Evolutionary conservation across 108 stramenopile genomes (phyloP).

Genomic region (Bacterosira constricta): DNA sequence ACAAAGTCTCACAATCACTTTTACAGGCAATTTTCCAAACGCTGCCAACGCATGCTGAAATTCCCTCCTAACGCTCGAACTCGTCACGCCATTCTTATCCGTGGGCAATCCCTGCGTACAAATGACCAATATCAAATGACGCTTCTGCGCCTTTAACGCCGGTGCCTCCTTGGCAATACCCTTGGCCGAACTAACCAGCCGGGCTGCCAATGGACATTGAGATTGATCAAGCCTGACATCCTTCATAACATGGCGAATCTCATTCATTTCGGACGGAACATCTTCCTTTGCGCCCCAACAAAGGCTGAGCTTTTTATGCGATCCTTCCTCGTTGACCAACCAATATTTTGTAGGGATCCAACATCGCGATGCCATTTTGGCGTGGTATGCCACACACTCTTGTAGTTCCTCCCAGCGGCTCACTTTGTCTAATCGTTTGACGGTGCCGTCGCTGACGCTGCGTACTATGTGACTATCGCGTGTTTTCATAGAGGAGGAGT

Average conservation of each 20-base stretch:
- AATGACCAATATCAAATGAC: slow-evolving; percentile 38
- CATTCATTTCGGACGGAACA: not conserved
- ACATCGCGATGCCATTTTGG: slow-evolving; percentile 9
- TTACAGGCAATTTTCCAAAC: slow-evolving; percentile 33
- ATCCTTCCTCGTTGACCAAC: not conserved
- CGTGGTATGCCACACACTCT: no score
- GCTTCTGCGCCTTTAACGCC: slow-evolving; percentile 4
- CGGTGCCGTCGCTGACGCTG: no score
- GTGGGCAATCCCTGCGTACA: slow-evolving; percentile 60
- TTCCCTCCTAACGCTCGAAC: not conserved
- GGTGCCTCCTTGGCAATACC: slow-evolving; percentile 22
- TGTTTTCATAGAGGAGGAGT: no score
- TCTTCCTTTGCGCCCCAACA: not conserved
- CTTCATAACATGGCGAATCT: not conserved
- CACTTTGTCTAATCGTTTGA: no score
- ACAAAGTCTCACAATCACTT: slow-evolving; percentile 36
- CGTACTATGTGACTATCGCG: no score
- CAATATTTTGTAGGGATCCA: slow-evolving; percentile 30
- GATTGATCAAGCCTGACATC: not conserved
- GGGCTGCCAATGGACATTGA: slow-evolving; percentile 24
- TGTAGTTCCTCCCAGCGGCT: no score
- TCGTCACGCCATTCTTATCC: slow-evolving; percentile 26
- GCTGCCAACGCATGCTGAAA: slow-evolving; percentile 8
- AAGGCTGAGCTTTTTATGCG: not conserved
- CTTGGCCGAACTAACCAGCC: slow-evolving; percentile 15